phyloP scores from a whole-genome alignment of 2,329 filamentous ascomycete genomes.

The Dactylellina sp. region DNA sequence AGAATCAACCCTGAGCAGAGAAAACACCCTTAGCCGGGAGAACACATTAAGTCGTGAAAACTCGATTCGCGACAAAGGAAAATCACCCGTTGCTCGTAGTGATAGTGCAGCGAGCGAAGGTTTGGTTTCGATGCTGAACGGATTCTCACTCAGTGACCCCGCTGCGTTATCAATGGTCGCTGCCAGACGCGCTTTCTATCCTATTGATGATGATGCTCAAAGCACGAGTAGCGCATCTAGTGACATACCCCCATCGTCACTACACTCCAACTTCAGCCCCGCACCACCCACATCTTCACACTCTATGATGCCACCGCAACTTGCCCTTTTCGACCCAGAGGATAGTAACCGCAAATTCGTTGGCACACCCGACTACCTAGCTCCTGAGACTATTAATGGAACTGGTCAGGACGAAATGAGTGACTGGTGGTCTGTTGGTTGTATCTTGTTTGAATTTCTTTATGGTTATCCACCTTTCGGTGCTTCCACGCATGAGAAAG shows the following conservation, averaged over 20 bases:
- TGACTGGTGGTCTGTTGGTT: constrained; percentile 99
- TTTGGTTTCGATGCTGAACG: constrained; percentile 82
- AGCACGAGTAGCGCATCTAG: constrained; percentile 80
- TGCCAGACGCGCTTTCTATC: constrained; percentile 69
- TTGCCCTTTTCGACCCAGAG: constrained; percentile 93
- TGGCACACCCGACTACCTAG: constrained; percentile 95
- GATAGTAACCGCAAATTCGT: constrained; percentile 94
- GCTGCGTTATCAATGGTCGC: constrained; percentile 61
- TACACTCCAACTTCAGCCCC: constrained; percentile 55
- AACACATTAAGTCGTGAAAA: constrained; percentile 55
- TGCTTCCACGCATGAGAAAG: constrained; percentile 86
- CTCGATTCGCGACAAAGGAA: constrained; percentile 52
- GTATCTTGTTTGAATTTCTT: constrained; percentile 95
- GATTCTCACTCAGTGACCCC: constrained; percentile 78
- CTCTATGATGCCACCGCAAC: constrained; percentile 85
- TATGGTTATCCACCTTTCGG: constrained; percentile 96
- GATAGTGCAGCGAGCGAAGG: constrained; percentile 93
- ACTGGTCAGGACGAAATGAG: constrained; percentile 96
- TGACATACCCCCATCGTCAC: constrained; percentile 63
- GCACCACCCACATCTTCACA: constrained; percentile 63
- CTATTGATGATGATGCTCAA: constrained; percentile 78
- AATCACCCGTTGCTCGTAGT: constrained; percentile 82
- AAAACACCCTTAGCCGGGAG: constrained; percentile 70
- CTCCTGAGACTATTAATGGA: constrained; percentile 95
- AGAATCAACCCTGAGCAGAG: constrained; percentile 67